Evolutionary conservation across 169 alveolate genomes (phyloP).

Genomic region (Plasmodium reichenowi): DNA sequence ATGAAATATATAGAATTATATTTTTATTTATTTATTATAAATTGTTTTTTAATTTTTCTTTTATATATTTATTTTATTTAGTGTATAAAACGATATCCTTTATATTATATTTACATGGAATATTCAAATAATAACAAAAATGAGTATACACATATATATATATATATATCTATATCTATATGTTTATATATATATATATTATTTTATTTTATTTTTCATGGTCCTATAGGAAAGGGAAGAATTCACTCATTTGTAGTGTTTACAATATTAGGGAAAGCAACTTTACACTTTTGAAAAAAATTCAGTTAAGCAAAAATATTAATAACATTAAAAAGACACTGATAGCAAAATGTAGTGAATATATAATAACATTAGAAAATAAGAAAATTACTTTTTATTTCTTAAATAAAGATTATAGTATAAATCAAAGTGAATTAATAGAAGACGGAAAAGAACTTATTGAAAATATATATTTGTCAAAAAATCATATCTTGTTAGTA

Average conservation of each 20-base stretch:
- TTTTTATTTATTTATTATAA: too few species aligned
- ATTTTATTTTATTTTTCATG: not conserved
- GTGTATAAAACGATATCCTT: too few species aligned
- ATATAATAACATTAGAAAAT: conserved; percentile 66
- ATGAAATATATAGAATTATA: not conserved
- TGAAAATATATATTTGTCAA: conserved; percentile 54
- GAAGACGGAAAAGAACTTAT: conserved; percentile 21
- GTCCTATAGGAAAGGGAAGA: conserved; percentile 45
- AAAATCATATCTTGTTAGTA: conserved; percentile 32
- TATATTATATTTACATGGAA: too few species aligned
- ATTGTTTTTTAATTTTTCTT: too few species aligned
- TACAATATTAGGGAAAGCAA: conserved; percentile 34
- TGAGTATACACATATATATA: too few species aligned
- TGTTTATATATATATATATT: too few species aligned
- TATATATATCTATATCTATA: too few species aligned
- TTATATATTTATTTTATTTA: too few species aligned
- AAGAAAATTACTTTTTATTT: conserved; percentile 44
- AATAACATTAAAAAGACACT: conserved; percentile 53
- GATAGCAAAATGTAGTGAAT: conserved; percentile 29
- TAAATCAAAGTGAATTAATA: conserved; percentile 31
- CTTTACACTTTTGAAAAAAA: conserved; percentile 37
- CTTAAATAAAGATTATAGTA: conserved; percentile 40
- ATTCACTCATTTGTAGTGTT: conserved; percentile 33
- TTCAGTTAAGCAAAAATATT: conserved; percentile 36
- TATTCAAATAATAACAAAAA: too few species aligned